phyloP scores from a whole-genome alignment of 2,329 filamentous ascomycete species.

The Aspergillus fischeri region DNA sequence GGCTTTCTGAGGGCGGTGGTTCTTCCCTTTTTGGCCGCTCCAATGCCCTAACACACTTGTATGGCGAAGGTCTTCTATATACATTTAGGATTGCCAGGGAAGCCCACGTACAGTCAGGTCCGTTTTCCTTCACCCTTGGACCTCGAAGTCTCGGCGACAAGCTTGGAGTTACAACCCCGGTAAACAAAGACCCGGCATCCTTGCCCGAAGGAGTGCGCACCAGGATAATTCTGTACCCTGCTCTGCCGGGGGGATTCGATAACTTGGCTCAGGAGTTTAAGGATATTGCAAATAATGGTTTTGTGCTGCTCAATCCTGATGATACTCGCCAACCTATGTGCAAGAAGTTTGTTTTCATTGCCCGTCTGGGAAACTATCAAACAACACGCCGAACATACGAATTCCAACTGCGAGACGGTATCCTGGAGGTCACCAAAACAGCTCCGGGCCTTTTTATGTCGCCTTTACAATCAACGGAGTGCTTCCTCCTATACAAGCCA shows the following conservation, averaged over 20 bases:
- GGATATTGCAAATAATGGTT: neutral
- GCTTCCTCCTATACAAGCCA: too few relatives aligned
- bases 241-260: neutral
- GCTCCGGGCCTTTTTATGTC: too few relatives aligned
- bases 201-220: slow-evolving; percentile 1
- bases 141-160: neutral
- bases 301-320: neutral
- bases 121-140: slow-evolving; percentile 6
- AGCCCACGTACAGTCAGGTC: slow-evolving; percentile 4
- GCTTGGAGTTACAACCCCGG: neutral
- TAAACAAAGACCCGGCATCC: neutral
- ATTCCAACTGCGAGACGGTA: too few relatives aligned
- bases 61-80: neutral
- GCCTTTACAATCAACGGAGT: too few relatives aligned
- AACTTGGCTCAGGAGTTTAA: neutral
- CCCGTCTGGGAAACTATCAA: too few relatives aligned
- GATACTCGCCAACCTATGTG: neutral
- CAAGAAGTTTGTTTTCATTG: too few relatives aligned
- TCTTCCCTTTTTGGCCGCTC: neutral
- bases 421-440: neutral
- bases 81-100: neutral
- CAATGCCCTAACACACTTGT: too few relatives aligned
- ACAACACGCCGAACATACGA: too few relatives aligned
- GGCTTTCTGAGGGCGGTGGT: neutral
- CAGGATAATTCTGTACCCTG: slow-evolving; percentile 1